Base-by-base conservation (phyloP, 1,284 basidiomycete species). In the Ceratorhiza oryzae-sativae region DNA sequence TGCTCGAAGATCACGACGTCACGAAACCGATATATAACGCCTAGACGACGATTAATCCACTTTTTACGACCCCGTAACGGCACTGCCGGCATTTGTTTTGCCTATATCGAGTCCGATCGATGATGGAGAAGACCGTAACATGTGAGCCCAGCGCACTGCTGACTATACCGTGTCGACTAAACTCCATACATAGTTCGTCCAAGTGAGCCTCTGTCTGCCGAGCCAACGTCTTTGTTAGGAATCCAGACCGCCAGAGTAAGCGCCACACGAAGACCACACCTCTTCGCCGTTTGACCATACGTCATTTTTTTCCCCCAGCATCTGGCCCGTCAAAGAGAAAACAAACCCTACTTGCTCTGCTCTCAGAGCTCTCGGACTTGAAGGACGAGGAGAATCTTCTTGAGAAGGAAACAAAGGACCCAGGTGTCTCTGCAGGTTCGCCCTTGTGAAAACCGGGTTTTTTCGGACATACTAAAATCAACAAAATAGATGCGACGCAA, bases 31-130 rank as follows among this genome's bases (percentile, higher is more conserved):
- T 68, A 68, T 68, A 68, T 68, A 68, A 68, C 65, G 65, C 36
- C 41, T 36, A 18, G 15, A 58, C 51, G 45, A 12, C n/a, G 39
- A 45, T 30, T 56, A 68, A 68, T 18, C 65, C 30, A 56, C 48
- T 68, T 68, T 61, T 68, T 68, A 68, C 65, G 65, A 68, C 65
- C 65, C 53, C 39, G 18, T 68, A 68, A 68, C 65, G 65, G 65
- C 65, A 68, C 49, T 68, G 65, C 65, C 65, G 65, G 53, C 32
- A 68, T 68, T 30, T 42, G 32, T 20, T 58, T 23, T 55, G 51
- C 27, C 65, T 25, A 42, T 32, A 68, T 68, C 51, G 53, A 68
- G 62, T 39, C 25, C 25, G 34, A 68, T 56, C 51, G 51, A 68
- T 68, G 65, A n/a, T 53, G 53, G 51, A 68, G 18, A 20, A 18